A percentile compares a stretch with the other conserved stretches of the same genome.
Evolutionary conservation across 169 alveolate genomes (phyloP).

Genomic region (Babesia caballi): DNA sequence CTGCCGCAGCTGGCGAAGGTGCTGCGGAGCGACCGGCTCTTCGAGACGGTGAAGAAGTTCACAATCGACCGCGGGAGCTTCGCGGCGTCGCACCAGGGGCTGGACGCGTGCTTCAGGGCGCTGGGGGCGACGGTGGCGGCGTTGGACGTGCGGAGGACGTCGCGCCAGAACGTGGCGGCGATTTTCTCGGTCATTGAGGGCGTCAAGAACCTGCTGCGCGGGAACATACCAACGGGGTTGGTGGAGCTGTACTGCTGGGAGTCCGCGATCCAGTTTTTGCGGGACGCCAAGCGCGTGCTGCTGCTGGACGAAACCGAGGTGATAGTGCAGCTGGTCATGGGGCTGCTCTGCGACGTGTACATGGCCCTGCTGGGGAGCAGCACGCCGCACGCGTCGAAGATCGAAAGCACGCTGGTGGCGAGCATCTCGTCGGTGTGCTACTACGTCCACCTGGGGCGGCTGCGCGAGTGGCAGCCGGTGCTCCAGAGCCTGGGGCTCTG

Average conservation of each 20-base stretch:
- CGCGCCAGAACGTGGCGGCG: constrained; percentile 2
- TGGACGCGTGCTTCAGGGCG: constrained; percentile 28
- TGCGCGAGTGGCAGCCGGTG: constrained; percentile 33
- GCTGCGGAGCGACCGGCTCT: not conserved
- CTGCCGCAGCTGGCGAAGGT: not conserved
- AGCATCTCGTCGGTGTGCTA: constrained; percentile 19
- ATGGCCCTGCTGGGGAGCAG: not conserved
- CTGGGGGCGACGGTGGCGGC: constrained; percentile 4
- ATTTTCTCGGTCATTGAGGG: constrained; percentile 12
- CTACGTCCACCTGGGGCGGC: constrained; percentile 6
- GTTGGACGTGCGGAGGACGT: not conserved
- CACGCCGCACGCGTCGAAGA: constrained; percentile 4
- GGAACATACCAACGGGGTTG: constrained; percentile 5
- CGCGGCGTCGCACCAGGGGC: not conserved
- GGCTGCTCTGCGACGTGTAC: constrained; percentile 17
- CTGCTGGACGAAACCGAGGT: constrained; percentile 28
- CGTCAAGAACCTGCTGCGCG: constrained; percentile 14
- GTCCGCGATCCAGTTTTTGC: constrained; percentile 9
- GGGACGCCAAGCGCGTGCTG: constrained; percentile 3
- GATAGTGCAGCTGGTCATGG: not conserved
- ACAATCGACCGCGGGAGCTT: constrained; percentile 13
- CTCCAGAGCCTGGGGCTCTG: constrained; percentile 11
- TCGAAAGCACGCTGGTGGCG: not conserved
- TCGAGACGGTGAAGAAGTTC: constrained; percentile 17
- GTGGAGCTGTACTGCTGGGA: constrained; percentile 22